Evolutionary conservation across 495 filamentous ascomycete species (phyloP).

Genomic region (Penicillium soppii): DNA sequence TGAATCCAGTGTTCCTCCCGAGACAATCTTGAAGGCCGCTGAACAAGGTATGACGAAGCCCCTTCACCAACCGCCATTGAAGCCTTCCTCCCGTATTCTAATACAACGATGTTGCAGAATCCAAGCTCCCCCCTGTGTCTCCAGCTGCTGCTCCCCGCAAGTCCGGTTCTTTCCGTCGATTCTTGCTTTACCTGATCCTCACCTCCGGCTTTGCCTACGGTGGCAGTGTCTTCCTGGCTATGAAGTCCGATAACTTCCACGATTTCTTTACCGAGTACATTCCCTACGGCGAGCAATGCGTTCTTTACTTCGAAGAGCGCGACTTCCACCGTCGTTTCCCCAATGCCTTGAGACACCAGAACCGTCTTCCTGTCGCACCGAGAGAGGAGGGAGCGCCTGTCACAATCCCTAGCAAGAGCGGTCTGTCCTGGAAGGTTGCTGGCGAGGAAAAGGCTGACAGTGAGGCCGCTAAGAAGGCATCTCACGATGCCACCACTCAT

Average conservation of each 20-base stretch:
- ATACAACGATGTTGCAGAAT: slow-evolving; percentile 19
- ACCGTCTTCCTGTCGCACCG: slow-evolving; percentile 42
- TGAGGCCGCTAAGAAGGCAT: slow-evolving; percentile 45
- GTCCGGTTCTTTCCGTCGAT: slow-evolving; percentile 72
- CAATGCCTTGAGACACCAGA: slow-evolving; percentile 55
- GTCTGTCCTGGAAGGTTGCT: slow-evolving; percentile 77
- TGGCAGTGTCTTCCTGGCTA: slow-evolving; percentile 85
- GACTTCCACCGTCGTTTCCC: slow-evolving; percentile 93
- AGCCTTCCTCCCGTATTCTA: slow-evolving; percentile 4
- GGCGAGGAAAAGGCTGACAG: slow-evolving; percentile 50
- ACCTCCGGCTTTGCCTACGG: slow-evolving; percentile 76
- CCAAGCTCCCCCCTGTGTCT: slow-evolving; percentile 26
- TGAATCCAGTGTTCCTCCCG: slow-evolving; percentile 55
- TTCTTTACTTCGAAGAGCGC: slow-evolving; percentile 95
- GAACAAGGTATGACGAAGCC: slow-evolving; percentile 41
- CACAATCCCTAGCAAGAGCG: slow-evolving; percentile 81
- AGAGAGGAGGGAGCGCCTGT: slow-evolving; percentile 67
- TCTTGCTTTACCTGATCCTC: slow-evolving; percentile 68
- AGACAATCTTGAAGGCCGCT: slow-evolving; percentile 60
- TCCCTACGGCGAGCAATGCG: slow-evolving; percentile 89
- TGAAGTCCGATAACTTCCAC: slow-evolving; percentile 95
- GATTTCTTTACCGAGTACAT: slow-evolving; percentile 99
- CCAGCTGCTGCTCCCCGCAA: slow-evolving; percentile 59
- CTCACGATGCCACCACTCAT: slow-evolving; percentile 42
- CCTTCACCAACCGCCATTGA: slow-evolving; percentile 13